Evolutionary conservation across 2,329 filamentous ascomycete genomes (phyloP), one percentile per base, ranked within the genome.

Genomic region (Aspergillus quadricinctus): DNA sequence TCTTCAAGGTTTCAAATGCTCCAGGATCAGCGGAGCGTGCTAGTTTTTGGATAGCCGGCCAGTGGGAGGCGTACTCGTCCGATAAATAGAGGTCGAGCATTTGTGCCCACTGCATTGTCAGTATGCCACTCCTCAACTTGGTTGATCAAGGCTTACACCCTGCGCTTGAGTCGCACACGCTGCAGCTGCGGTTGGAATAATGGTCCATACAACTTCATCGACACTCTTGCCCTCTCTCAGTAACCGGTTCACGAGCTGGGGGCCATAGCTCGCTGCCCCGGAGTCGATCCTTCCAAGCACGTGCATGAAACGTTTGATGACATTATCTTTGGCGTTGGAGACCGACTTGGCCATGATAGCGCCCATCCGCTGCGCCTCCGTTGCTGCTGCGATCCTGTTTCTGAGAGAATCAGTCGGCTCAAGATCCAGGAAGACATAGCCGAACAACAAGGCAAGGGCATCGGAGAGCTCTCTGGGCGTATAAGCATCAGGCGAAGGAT

Each of bases 41-140:
- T 1, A 53, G 46, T 4, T 23, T 23, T 29, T 54, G 55, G 31
- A 59, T 59, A 11, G 50, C 55, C 1, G 55, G 52, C 57, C 57
- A 59, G 35, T 57, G 50, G 5, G 14, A 25, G 14, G n/a, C 7
- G 19, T 59, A 59, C 11, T 50, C 4, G 14, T 57, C 55, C 31
- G 57, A 57, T 7, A 59, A 23, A 21, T 59, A 59, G 49, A 59
- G 35, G 9, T 57, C 55, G n/a, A 59, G 37, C 21, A 59, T 40
- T 45, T 59, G 57, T 6, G 49, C 55, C 57, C 55, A 59, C 57
- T 59, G 23, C 17, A 31, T 50, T 17, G 21, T 50, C n/a, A 59
- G 45, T 8, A 49, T 4, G 31, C 14, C 14, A 6, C 11, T 6
- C 1, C 5, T 35, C 14, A 35, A 35, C 11, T 35, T 6, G 19